Evolutionary conservation across 2,329 filamentous ascomycete species (phyloP).

Genomic region (Fusarium algeriense): DNA sequence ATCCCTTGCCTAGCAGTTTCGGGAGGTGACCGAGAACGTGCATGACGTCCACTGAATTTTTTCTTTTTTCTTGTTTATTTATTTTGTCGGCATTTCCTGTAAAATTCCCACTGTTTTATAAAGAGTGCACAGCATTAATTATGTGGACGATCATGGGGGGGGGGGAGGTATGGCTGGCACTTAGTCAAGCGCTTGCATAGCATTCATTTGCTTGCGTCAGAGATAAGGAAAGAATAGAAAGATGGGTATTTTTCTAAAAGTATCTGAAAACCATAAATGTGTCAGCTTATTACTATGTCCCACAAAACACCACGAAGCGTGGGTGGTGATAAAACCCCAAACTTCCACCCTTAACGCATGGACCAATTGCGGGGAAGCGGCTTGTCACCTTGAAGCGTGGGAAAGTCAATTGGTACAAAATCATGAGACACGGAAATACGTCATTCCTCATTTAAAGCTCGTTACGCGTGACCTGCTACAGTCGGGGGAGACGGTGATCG

Average conservation of each 20-base stretch:
- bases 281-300: constrained; percentile 11
- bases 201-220: background rate
- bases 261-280: constrained; percentile 1
- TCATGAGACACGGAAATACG: constrained; percentile 26
- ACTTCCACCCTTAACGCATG: background rate
- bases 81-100: constrained; percentile 6
- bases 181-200: background rate
- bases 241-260: background rate
- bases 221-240: constrained; percentile 1
- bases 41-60: constrained; percentile 18
- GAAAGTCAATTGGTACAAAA: constrained; percentile 23
- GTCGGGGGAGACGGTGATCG: constrained; percentile 14
- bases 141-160: background rate
- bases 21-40: constrained; percentile 40
- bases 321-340: constrained; percentile 19
- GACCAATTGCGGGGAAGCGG: constrained; percentile 22
- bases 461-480: constrained; percentile 10
- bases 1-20: constrained; percentile 34
- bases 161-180: background rate
- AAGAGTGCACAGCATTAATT: background rate
- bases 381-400: constrained; percentile 8
- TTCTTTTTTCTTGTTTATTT: background rate
- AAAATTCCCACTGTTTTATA: background rate
- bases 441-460: constrained; percentile 23
- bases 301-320: constrained; percentile 17